Evolutionary conservation across 768 basidiomycete genomes (phyloP), one percentile per base, ranked within the genome.

Genomic region (Rossbeevera mucosa): DNA sequence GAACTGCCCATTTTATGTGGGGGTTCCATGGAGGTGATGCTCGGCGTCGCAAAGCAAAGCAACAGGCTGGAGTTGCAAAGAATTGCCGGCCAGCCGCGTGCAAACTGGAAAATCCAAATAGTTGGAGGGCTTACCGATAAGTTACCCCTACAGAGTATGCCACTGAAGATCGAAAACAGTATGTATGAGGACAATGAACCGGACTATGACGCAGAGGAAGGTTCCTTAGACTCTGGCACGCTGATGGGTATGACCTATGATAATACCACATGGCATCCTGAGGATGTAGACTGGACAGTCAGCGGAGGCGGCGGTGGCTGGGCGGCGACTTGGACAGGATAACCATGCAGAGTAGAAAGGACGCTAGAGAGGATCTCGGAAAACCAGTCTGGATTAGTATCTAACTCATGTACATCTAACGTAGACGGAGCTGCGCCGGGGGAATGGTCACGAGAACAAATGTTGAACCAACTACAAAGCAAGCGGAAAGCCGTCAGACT

Each of bases 1-100:
- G 51, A 67, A 28, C 47, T 72, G n/a, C 54, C 64, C 4, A 22
- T 63, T 38, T 48, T 67, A 18, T 73, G 72, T 40, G 73, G 73
- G 26, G 72, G 73, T 16, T 64, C 64, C 13, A 52, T 70, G 9
- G 62, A 68, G 14, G 47, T 60, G 21, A 53, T 73, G 59, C 53
- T 70, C 41, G 44, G 61, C 22, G 58, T 44, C 55, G 55, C 54
- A 4, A 67, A 67, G 50, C 52, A 51, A 48, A 58, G 69, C 28
- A 36, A 56, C 4, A 57, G 48, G 20, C 56, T 76, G 40, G 50
- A 57, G 16, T 28, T 71, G 22, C 55, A 43, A 48, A 64, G 42
- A 45, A 54, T 56, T 52, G 51, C 62, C 7, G 47, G 49, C 41
- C 56, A 56, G 47, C 62, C 20, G 9, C 51, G 59, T 26, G 54